Conservation (phyloP, 164 flowering plant genomes). For the Sedum album region DNA sequence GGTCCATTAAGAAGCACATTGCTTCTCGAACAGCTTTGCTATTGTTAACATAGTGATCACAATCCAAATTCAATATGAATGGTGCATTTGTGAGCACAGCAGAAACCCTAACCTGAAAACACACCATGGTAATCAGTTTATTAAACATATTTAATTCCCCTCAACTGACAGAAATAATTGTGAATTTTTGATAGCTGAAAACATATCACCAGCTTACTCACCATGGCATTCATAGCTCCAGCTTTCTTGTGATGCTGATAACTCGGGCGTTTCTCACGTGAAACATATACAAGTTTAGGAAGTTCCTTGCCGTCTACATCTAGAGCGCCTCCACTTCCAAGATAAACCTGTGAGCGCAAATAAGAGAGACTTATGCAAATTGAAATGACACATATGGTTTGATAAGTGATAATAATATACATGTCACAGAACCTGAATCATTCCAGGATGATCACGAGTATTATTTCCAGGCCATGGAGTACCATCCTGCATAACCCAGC, state of each 20-base stretch:
- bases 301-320: slow-evolving; percentile 9
- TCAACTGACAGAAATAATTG: not conserved
- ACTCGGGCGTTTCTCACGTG: slow-evolving; percentile 11
- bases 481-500: no score
- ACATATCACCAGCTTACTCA: slow-evolving; percentile 8
- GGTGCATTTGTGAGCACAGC: slow-evolving; percentile 10
- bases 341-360: slow-evolving; percentile 5
- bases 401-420: not conserved
- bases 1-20: no score
- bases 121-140: not conserved
- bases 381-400: not conserved
- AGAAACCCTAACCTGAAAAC: slow-evolving; percentile 7
- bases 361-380: not conserved
- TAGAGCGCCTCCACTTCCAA: slow-evolving; percentile 10
- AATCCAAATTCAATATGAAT: no score
- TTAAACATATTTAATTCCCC: no score
- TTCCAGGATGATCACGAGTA: slow-evolving; percentile 11
- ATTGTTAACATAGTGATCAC: no score
- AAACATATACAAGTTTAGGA: slow-evolving; percentile 11
- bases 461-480: no score
- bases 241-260: no score
- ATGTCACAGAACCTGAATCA: slow-evolving; percentile 4
- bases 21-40: no score
- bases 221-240: slow-evolving; percentile 6
- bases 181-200: not conserved